These are phyloP conservation scores for Fusarium sp. DNA, from an alignment of 2,329 filamentous ascomycete species.

Conservation along the genomic window DNA sequence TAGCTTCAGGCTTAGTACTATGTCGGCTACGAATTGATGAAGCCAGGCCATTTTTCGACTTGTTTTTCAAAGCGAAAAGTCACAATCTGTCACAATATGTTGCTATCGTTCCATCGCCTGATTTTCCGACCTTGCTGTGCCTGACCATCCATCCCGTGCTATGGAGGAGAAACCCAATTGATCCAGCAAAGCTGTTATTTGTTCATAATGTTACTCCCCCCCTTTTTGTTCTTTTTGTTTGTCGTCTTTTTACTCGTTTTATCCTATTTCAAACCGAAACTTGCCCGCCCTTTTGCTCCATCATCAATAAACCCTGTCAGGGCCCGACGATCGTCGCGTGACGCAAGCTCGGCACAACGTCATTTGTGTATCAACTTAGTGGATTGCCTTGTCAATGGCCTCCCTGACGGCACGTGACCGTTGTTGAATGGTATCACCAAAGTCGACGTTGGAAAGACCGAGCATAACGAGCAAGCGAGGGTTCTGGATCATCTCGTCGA, in stretches of 20 bases:
- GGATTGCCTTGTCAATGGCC: slow-evolving; percentile 21
- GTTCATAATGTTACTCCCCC: background rate
- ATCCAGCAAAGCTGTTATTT: background rate
- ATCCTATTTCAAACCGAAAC: background rate
- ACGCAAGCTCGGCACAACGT: slow-evolving; percentile 29
- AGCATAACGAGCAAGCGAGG: slow-evolving; percentile 53
- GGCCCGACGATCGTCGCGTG: slow-evolving; percentile 17
- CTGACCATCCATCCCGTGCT: background rate
- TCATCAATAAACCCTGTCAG: slow-evolving; percentile 10
- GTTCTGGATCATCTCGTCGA: slow-evolving; percentile 53
- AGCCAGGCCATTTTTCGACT: slow-evolving; percentile 3
- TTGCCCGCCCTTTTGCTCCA: slow-evolving; percentile 9
- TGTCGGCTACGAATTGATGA: slow-evolving; percentile 2
- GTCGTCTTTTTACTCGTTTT: background rate
- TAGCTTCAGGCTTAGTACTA: background rate
- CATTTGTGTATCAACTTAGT: slow-evolving; percentile 12
- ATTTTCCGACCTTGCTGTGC: background rate
- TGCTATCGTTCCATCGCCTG: background rate
- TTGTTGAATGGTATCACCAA: slow-evolving; percentile 49
- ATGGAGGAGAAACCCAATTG: background rate
- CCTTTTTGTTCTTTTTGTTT: background rate
- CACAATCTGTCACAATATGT: slow-evolving; percentile 7
- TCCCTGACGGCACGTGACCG: slow-evolving; percentile 50
- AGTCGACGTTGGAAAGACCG: slow-evolving; percentile 52
- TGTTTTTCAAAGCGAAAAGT: background rate